Conservation (phyloP, 2,329 filamentous ascomycete genomes). For the Hymenoscyphus scutula region DNA sequence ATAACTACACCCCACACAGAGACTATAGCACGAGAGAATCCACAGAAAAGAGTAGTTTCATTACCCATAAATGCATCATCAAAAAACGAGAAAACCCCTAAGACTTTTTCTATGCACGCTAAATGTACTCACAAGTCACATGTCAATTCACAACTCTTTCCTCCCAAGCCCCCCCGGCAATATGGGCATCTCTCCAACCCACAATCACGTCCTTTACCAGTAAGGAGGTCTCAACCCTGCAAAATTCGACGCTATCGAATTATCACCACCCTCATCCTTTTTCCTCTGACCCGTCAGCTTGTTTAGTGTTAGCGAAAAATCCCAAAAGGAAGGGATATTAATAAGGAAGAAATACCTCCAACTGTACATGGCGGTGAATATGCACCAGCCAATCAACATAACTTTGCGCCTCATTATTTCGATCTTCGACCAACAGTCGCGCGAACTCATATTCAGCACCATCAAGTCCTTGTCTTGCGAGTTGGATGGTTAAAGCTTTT, state of each 20-base stretch:
- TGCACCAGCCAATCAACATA: constrained; percentile 99
- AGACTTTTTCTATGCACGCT: constrained; percentile 13
- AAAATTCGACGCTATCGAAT: constrained; percentile 53
- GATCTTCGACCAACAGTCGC: constrained; percentile 82
- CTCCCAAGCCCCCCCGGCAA: neutral
- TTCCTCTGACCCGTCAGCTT: constrained; percentile 69
- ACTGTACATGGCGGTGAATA: constrained; percentile 86
- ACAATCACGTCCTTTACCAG: constrained; percentile 44
- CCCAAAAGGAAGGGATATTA: neutral
- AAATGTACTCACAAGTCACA: constrained; percentile 11
- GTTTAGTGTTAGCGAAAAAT: constrained; percentile 12
- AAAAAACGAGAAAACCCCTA: neutral
- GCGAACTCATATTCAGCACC: constrained; percentile 97
- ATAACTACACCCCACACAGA: too few relatives aligned
- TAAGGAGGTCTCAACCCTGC: constrained; percentile 58
- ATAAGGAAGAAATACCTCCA: constrained; percentile 61
- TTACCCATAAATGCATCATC: neutral
- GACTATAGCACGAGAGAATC: too few relatives aligned
- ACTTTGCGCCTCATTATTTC: constrained; percentile 95
- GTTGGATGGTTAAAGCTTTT: constrained; percentile 84
- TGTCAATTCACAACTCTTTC: neutral
- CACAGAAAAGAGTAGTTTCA: neutral
- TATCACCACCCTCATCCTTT: constrained; percentile 58
- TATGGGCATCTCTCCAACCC: neutral
- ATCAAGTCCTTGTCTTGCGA: constrained; percentile 89